Base-by-base conservation (phyloP, 768 basidiomycete genomes). In the Aureoboletus auriporus region DNA sequence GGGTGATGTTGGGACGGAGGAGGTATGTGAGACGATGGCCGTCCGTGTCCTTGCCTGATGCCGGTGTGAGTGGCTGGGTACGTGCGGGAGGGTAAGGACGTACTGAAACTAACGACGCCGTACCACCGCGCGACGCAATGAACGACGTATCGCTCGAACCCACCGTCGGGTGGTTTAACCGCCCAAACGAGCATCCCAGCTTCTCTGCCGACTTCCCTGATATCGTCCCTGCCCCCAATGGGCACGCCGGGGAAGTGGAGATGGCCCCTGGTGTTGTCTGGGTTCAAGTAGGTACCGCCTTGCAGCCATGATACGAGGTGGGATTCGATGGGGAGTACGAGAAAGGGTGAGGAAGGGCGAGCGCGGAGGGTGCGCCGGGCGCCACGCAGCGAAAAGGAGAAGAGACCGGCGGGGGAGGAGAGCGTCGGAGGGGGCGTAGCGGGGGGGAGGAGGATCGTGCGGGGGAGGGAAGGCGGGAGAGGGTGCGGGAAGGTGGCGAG, bases 121-220 rank as follows among this genome's bases (percentile, higher is more conserved):
- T 90, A 80, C 66, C 84, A 91, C 33, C 89, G 74, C 36, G 88
- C 87, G 50, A 86, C 83, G 55, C 89, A 91, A 54, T 93, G 89
- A 6, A 91, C 81, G 39, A 91, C 78, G 57, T 88, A 91, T 29
- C 89, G 76, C 27, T 84, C 81, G 69, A 89, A 91, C 0, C 81
- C 73, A 58, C 89, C 85, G 48, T 84, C 77, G 6, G 71, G 31
- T 1, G 39, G 12, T 27, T 49, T 58, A 50, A 85, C 80, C n/a
- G 71, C 74, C 89, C 89, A 92, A 5, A 90, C 74, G 16, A 91
- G 73, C 61, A 82, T 78, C 10, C 78, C 66, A 1, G 85, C 80
- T 7, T 83, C 82, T 20, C 86, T 71, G 5, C 75, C 75, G 11
- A 91, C 71, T 58, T 92, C 88, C n/a, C 69, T 66, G 23, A 91